A percentile compares a stretch with the other conserved stretches of the same genome.
phyloP scores from a whole-genome alignment of 164 flowering plant species.

The Umbellularia californica region DNA sequence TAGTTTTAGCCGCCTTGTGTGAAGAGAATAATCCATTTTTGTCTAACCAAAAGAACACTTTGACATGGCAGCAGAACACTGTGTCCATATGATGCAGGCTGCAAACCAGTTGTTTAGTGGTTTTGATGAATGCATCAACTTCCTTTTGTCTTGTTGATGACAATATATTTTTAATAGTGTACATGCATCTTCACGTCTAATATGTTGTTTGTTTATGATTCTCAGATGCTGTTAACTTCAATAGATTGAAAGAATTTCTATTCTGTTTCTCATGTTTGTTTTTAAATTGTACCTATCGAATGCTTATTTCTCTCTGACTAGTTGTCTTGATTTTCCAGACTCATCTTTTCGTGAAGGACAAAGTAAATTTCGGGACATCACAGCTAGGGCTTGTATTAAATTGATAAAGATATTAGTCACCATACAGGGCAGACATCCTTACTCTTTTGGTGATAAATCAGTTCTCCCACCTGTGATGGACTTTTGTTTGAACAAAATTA shows the following conservation, averaged over 20 bases:
- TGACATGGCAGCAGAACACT: no score
- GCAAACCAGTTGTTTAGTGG: no score
- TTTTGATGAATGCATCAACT: no score
- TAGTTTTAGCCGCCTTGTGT: no score
- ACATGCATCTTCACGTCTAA: no score
- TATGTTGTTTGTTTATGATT: no score
- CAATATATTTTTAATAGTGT: no score
- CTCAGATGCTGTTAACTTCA: background rate
- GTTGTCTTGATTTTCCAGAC: constrained; percentile 43
- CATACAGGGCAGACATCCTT: constrained; percentile 82
- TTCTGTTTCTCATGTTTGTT: background rate
- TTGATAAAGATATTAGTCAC: constrained; percentile 78
- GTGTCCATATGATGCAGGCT: no score
- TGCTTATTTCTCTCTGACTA: background rate
- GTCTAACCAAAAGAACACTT: no score
- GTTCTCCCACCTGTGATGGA: constrained; percentile 72
- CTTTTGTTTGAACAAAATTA: constrained; percentile 74
- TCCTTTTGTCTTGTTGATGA: no score
- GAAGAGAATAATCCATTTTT: no score
- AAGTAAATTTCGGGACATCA: constrained; percentile 63
- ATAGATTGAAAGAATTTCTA: background rate
- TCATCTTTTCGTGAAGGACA: constrained; percentile 52
- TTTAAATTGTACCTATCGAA: background rate
- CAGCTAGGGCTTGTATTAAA: constrained; percentile 65
- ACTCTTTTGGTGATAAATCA: constrained; percentile 78